Percentiles rank a stretch among this genome's conserved stretches.
These are phyloP conservation scores for Puccinia triticina DNA, from an alignment of 1,284 basidiomycete species.

Conservation along the genomic window DNA sequence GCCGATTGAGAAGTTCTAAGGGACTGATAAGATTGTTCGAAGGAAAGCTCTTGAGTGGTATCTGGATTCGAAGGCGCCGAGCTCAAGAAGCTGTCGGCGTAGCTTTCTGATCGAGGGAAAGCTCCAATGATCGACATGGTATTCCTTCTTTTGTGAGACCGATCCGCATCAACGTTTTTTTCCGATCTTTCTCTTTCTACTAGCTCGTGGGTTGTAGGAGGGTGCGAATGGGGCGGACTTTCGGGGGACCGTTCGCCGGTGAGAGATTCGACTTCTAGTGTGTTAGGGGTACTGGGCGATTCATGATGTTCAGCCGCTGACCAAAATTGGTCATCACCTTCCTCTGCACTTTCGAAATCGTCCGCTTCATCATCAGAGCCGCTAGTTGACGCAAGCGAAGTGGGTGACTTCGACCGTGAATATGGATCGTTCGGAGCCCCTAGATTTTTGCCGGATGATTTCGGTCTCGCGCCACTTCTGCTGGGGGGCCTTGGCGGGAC, in stretches of 20 bases:
- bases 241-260: neutral
- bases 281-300: neutral
- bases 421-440: neutral
- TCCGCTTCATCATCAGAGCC: constrained; percentile 22
- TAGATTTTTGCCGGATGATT: neutral
- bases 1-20: neutral
- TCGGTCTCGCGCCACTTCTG: neutral
- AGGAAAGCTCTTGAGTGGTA: constrained; percentile 9
- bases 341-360: constrained; percentile 48
- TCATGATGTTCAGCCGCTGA: neutral
- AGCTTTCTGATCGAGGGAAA: constrained; percentile 43
- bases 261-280: too few relatives aligned
- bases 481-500: neutral
- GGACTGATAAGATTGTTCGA: neutral
- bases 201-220: neutral
- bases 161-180: neutral
- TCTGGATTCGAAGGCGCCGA: neutral
- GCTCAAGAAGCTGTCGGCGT: constrained; percentile 33
- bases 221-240: neutral
- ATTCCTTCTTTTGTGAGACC: neutral
- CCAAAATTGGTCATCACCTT: constrained; percentile 47
- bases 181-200: neutral
- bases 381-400: neutral
- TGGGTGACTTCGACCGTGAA: neutral
- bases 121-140: constrained; percentile 37